Conservation (phyloP, 1,284 basidiomycete species). For the Microstroma glucosiphilum region DNA sequence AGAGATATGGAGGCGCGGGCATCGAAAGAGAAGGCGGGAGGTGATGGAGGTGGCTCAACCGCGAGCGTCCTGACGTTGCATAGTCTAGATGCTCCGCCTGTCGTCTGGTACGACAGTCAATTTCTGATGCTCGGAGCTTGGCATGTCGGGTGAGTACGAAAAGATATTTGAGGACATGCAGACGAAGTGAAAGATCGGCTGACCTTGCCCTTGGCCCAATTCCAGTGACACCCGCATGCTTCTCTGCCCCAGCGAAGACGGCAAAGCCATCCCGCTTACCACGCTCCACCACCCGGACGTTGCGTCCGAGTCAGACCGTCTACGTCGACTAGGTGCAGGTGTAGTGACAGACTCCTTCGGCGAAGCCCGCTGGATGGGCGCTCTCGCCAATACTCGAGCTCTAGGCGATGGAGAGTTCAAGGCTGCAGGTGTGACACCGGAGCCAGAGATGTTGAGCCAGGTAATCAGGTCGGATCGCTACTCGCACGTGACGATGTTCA, state of each 20-base stretch:
- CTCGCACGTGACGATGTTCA: conserved; percentile 40
- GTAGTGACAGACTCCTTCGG: conserved; percentile 92
- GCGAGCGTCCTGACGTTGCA: conserved; percentile 84
- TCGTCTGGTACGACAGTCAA: conserved; percentile 49
- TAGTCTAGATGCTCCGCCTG: conserved; percentile 66
- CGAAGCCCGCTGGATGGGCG: conserved; percentile 93
- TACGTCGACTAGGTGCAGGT: conserved; percentile 80
- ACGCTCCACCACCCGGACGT: conserved; percentile 77
- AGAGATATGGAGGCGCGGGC: not conserved
- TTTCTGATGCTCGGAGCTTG: conserved; percentile 63
- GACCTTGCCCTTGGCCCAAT: not conserved
- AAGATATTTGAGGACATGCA: conserved; percentile 33
- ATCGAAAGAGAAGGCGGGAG: not conserved
- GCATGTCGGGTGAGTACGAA: conserved; percentile 70
- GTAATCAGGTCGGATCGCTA: conserved; percentile 58
- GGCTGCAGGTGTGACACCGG: conserved; percentile 63
- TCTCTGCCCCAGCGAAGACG: conserved; percentile 68
- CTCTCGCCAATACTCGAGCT: conserved; percentile 85
- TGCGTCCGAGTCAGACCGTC: conserved; percentile 71
- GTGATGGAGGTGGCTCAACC: conserved; percentile 64
- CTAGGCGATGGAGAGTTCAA: conserved; percentile 84
- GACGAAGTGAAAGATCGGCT: not conserved
- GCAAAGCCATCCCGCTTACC: conserved; percentile 65
- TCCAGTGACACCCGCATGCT: conserved; percentile 65
- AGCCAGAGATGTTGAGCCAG: conserved; percentile 60